Conservation (phyloP, 177 flowering plant species). For the Vitis hybrid region DNA sequence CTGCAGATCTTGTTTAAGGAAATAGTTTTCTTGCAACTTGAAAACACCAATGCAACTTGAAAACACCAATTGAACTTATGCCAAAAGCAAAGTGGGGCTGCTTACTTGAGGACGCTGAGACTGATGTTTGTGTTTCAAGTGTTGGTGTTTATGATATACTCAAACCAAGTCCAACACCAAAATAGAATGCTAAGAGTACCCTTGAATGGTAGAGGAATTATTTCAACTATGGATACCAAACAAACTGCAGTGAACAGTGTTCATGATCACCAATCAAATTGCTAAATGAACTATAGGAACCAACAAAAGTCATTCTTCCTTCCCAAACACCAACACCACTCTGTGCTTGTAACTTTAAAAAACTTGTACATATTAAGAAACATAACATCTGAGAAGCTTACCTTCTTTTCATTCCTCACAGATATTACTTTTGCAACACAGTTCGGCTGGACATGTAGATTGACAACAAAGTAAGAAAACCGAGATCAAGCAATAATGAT, state of each 20-base stretch:
- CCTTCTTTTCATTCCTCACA: constrained; percentile 72
- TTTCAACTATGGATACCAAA: background rate
- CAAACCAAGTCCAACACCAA: too few relatives aligned
- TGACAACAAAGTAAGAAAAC: constrained; percentile 6
- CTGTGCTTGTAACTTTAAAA: too few relatives aligned
- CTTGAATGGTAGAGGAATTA: too few relatives aligned
- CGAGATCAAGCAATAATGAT: background rate
- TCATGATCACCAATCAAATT: background rate
- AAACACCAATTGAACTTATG: background rate
- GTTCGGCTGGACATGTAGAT: constrained; percentile 57
- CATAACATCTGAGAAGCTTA: constrained; percentile 12
- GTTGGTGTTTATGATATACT: too few relatives aligned
- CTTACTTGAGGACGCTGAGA: background rate
- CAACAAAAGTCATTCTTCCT: background rate
- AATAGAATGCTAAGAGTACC: too few relatives aligned
- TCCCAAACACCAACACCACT: too few relatives aligned
- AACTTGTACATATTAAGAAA: too few relatives aligned
- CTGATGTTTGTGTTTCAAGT: too few relatives aligned
- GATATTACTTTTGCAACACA: constrained; percentile 66
- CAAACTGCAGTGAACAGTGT: background rate
- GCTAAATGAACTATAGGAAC: background rate
- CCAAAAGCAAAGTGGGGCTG: background rate
- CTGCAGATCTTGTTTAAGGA: too few relatives aligned
- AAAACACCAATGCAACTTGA: background rate
- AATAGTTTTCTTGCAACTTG: too few relatives aligned